Conservation (phyloP, 768 basidiomycete species). For the Tylopilus plumbeoviolaceoides region DNA sequence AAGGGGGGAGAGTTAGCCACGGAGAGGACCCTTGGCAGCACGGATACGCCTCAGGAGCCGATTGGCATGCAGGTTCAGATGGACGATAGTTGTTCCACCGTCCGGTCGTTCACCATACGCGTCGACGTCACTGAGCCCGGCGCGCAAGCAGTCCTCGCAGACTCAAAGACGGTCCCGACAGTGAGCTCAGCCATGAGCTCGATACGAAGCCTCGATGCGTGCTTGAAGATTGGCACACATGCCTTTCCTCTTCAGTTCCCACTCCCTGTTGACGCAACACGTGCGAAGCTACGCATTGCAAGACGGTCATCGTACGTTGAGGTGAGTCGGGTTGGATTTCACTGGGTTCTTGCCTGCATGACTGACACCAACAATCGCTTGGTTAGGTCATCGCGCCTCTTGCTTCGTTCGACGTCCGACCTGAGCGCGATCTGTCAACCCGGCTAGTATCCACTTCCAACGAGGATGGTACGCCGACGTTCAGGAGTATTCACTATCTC, state of each 20-base stretch:
- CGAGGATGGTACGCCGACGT: slow-evolving; percentile 3
- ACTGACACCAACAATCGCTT: background rate
- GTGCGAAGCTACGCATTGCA: slow-evolving; percentile 43
- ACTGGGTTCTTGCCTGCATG: background rate
- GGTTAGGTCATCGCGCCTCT: slow-evolving; percentile 20
- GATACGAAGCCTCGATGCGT: background rate
- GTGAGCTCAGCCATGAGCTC: background rate
- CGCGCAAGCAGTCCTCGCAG: slow-evolving; percentile 13
- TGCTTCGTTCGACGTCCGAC: slow-evolving; percentile 14
- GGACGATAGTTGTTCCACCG: background rate
- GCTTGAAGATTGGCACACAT: slow-evolving; percentile 15
- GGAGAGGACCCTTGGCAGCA: background rate
- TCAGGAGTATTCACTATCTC: slow-evolving; percentile 40
- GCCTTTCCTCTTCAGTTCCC: slow-evolving; percentile 36
- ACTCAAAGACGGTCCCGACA: slow-evolving; percentile 4
- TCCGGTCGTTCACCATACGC: slow-evolving; percentile 16
- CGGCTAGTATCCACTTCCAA: slow-evolving; percentile 23
- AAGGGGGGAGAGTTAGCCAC: too few relatives aligned
- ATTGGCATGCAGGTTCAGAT: slow-evolving; percentile 13
- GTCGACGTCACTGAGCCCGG: slow-evolving; percentile 18
- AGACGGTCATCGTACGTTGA: slow-evolving; percentile 50
- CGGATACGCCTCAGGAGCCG: background rate
- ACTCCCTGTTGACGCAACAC: slow-evolving; percentile 38
- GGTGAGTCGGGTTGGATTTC: slow-evolving; percentile 10
- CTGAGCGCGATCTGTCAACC: slow-evolving; percentile 17